phyloP scores from a whole-genome alignment of 2,329 filamentous ascomycete species.

The Fusarium sp. region DNA sequence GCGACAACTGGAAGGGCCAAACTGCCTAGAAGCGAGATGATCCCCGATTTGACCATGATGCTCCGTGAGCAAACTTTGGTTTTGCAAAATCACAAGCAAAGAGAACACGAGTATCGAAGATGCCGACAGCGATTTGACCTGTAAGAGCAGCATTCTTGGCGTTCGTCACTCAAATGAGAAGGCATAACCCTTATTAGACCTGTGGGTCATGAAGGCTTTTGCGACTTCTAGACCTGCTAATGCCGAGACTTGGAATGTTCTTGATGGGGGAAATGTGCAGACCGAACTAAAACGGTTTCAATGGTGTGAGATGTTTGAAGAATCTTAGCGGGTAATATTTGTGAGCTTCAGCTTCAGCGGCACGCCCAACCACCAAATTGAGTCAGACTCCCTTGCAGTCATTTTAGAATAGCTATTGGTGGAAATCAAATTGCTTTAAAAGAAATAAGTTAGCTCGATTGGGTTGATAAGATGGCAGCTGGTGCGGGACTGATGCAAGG shows the following conservation, averaged over 20 bases:
- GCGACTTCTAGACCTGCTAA: background rate
- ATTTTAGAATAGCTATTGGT: background rate
- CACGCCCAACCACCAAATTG: background rate
- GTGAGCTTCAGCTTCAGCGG: background rate
- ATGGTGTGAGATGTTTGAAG: background rate
- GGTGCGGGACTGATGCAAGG: background rate
- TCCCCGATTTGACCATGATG: background rate
- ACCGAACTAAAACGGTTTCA: background rate
- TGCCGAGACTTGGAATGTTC: background rate
- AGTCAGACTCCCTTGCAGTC: background rate
- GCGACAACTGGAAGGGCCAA: background rate
- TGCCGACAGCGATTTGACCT: fast-evolving
- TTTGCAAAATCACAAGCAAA: background rate
- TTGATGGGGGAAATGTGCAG: background rate
- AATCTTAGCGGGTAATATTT: background rate
- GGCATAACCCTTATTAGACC: fast-evolving
- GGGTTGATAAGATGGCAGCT: fast-evolving
- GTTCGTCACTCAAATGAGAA: background rate
- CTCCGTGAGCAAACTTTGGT: too few species aligned
- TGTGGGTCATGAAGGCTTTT: fast-evolving
- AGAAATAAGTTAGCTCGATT: background rate
- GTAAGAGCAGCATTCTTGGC: background rate
- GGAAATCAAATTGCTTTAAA: background rate
- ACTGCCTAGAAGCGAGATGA: background rate
- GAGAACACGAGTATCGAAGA: background rate